Percentiles rank a stretch among this genome's conserved stretches.
These are phyloP conservation scores for Naganishia vishniacii DNA, from an alignment of 768 basidiomycete genomes.

Conservation along the genomic window DNA sequence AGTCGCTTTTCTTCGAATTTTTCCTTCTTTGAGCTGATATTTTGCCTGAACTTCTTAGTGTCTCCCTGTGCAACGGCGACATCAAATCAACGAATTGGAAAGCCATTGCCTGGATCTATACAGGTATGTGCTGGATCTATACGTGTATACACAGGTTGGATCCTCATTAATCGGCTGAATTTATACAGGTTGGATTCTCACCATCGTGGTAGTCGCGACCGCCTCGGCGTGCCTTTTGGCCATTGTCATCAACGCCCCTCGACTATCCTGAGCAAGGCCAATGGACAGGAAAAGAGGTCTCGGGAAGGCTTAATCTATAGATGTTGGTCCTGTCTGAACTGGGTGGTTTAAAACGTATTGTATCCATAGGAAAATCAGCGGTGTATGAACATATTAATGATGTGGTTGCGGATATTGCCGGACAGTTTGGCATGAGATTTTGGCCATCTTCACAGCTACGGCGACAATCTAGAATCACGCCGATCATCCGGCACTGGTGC, in stretches of 20 bases:
- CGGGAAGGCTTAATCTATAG: neutral
- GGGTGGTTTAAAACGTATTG: no score
- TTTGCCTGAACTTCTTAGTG: constrained; percentile 35
- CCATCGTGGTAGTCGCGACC: constrained; percentile 41
- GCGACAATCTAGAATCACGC: no score
- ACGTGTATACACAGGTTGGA: constrained; percentile 32
- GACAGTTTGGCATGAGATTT: no score
- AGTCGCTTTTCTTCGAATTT: no score
- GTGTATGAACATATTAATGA: no score
- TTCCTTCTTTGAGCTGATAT: neutral
- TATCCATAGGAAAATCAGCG: no score
- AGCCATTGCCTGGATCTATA: constrained; percentile 44
- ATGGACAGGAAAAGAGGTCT: neutral
- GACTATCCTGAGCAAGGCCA: constrained; percentile 7
- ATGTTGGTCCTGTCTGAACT: neutral
- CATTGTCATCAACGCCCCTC: constrained; percentile 47
- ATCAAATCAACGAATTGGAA: constrained; percentile 47
- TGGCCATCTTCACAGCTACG: no score
- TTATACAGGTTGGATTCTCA: constrained; percentile 41
- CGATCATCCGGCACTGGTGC: no score
- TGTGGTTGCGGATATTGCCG: no score
- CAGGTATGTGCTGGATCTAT: no score
- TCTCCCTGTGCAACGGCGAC: constrained; percentile 47
- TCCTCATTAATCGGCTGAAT: constrained; percentile 47
- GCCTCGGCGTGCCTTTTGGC: constrained; percentile 41